Evolutionary conservation across 352 stramenopile species (phyloP), one percentile per base, ranked within the genome.

Genomic region (Thraustochytrium sp.): DNA sequence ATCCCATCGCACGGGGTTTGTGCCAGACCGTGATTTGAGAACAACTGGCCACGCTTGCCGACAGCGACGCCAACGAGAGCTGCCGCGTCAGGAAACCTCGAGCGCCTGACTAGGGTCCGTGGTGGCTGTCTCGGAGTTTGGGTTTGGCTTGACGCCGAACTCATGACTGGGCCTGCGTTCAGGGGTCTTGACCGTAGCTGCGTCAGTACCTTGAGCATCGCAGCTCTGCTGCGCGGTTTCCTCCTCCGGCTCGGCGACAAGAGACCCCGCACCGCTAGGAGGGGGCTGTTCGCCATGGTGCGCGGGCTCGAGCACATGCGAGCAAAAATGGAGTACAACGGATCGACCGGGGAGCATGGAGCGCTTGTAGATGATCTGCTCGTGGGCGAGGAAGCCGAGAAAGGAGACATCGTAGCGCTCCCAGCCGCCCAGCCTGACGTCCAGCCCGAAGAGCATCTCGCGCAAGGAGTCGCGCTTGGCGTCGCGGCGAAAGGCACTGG

Each of bases 331-430:
- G 13, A 38, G 9, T 8, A 80, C 48, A 1, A 80, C 53, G 26
- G 68, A 68, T 13, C 26, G 4, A 2, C 68, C 68, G 11, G 68
- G 68, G 13, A 80, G 37, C 11, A 34, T 46, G 21, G 63, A 29
- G 4, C 68, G 18, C 68, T 80, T 80, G 49, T 80, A 34, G 51
- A 80, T 80, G 42, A 80, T 80, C 26, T 80, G 68, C 31, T 80
- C 68, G 51, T 80, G 68, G 21, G 68, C 68, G 37, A 80, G 42
- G 4, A 80, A 11, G 18, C 48, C 53, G 26, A 46, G 31, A 26
- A 80, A 80, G 42, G 40, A 48, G 5, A 80, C 68, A 80, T 80
- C 68, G 38, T 80, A 80, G 37, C 68, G 48, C 38, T 80, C 68
- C 68, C 68, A 80, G 26, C 46, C 68, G 31, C 68, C 68, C 0